phyloP scores from a whole-genome alignment of 176 grass and related monocot genomes.

The Rhynchospora breviuscula region DNA sequence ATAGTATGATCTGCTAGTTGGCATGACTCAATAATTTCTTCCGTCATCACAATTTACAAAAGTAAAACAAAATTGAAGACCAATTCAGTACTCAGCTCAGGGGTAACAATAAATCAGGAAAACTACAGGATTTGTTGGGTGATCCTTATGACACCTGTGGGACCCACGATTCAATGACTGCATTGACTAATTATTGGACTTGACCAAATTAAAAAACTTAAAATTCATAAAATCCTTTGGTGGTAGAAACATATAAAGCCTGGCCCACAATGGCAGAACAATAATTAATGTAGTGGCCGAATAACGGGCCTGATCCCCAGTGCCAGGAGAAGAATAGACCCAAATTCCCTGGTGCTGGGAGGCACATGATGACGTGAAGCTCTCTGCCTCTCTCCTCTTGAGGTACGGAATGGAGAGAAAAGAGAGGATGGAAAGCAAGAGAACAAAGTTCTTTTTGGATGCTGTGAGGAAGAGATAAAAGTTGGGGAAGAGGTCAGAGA shows the following conservation, averaged over 20 bases:
- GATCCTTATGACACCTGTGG: neutral
- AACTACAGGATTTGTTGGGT: neutral
- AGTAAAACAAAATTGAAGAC: neutral
- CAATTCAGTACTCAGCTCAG: neutral
- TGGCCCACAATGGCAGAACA: neutral
- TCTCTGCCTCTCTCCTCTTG: neutral
- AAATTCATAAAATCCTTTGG: neutral
- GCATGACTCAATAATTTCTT: neutral
- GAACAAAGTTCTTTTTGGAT: slow-evolving; percentile 18
- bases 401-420: neutral
- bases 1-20: neutral
- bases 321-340: neutral
- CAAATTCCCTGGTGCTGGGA: neutral
- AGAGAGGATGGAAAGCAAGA: neutral
- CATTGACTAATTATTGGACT: neutral
- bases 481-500: neutral
- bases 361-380: too few species aligned
- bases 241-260: neutral
- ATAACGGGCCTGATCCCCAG: neutral
- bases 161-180: neutral
- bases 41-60: too few species aligned
- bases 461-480: slow-evolving; percentile 17
- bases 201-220: neutral
- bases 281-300: neutral
- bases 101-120: neutral